phyloP scores from a whole-genome alignment of 805 yeast genomes.

The Sungouiozyma intestinalis region DNA sequence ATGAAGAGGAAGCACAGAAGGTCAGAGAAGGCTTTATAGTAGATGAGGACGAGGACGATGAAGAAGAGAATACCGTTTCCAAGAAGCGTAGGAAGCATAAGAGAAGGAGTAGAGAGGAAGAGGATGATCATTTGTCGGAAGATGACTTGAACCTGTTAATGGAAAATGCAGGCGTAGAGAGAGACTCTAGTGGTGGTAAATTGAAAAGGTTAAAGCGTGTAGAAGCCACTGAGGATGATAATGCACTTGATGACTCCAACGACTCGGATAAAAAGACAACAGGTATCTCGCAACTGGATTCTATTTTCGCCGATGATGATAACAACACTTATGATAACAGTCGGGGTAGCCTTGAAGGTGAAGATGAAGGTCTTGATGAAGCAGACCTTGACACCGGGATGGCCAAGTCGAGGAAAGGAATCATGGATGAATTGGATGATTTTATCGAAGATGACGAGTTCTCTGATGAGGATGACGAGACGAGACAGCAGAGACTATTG shows the following conservation, averaged over 20 bases:
- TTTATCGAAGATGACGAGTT: slow-evolving; percentile 96
- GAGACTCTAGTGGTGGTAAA: slow-evolving; percentile 31
- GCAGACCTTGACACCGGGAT: slow-evolving; percentile 11
- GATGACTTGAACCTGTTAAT: slow-evolving; percentile 87
- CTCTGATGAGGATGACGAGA: slow-evolving; percentile 65
- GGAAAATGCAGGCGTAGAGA: slow-evolving; percentile 79
- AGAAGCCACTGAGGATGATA: slow-evolving; percentile 34
- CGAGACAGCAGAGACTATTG: slow-evolving; percentile 32
- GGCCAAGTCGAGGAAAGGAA: slow-evolving; percentile 25
- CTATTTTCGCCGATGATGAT: slow-evolving; percentile 35
- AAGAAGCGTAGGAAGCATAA: slow-evolving; percentile 31
- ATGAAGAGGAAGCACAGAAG: slow-evolving; percentile 76
- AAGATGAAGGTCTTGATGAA: slow-evolving; percentile 8
- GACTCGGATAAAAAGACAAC: slow-evolving; percentile 5
- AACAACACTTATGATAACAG: slow-evolving; percentile 19
- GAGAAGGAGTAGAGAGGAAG: slow-evolving; percentile 32
- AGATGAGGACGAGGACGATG: slow-evolving; percentile 71
- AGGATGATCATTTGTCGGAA: slow-evolving; percentile 71
- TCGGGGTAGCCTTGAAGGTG: slow-evolving; percentile 14
- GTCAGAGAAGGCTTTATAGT: slow-evolving; percentile 90
- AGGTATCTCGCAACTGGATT: slow-evolving; percentile 26
- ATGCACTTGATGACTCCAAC: slow-evolving; percentile 13
- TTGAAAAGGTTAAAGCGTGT: slow-evolving; percentile 83
- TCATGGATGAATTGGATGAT: slow-evolving; percentile 83
- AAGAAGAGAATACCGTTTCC: slow-evolving; percentile 25